These are phyloP conservation scores for Ophiocordyceps unilateralis DNA, from an alignment of 2,329 filamentous ascomycete genomes.

Conservation along the genomic window DNA sequence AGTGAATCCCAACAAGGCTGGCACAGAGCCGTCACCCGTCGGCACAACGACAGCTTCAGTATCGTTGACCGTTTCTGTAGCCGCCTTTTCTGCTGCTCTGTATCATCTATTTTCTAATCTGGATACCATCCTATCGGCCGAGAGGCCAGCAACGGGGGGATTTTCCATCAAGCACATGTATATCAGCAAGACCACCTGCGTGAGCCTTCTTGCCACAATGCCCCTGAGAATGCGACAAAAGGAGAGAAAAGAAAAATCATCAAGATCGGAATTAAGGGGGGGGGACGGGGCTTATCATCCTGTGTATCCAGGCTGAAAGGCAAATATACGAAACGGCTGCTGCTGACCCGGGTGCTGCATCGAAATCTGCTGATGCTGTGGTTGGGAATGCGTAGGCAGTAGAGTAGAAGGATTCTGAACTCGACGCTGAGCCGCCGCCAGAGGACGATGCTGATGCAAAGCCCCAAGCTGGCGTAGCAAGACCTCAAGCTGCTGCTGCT, in stretches of 20 bases:
- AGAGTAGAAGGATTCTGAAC: neutral
- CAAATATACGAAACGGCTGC: neutral
- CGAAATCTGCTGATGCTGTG: neutral
- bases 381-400: no score
- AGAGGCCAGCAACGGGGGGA: neutral
- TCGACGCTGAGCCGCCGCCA: neutral
- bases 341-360: neutral
- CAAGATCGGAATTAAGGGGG: no score
- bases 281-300: no score
- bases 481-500: neutral
- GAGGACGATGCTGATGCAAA: neutral
- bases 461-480: neutral
- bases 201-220: no score
- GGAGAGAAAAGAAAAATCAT: neutral
- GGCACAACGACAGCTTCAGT: no score
- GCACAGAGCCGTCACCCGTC: no score
- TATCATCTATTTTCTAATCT: neutral
- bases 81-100: no score
- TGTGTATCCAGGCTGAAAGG: neutral
- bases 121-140: neutral
- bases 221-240: neutral
- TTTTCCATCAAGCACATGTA: no score
- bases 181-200: no score
- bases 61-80: no score
- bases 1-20: no score